These are phyloP conservation scores for Mycosarcoma maydis DNA, from an alignment of 1,284 basidiomycete species.

Conservation along the genomic window DNA sequence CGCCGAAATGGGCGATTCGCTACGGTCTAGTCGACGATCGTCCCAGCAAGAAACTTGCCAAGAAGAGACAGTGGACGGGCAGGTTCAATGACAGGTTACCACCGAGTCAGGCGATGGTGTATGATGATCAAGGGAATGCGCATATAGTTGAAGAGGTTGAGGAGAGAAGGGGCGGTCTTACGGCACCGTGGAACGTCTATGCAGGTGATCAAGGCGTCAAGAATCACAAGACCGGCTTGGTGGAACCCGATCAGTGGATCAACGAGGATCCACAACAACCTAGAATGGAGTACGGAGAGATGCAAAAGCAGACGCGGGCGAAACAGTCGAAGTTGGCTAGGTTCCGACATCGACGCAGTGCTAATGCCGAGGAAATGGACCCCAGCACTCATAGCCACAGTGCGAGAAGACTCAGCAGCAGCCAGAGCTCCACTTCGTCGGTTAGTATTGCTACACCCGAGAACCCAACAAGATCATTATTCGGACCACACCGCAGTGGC, in stretches of 20 bases:
- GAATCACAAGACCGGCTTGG: constrained; percentile 19
- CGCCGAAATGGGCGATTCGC: constrained; percentile 56
- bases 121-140: constrained; percentile 54
- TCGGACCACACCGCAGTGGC: background rate
- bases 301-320: no score
- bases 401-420: constrained; percentile 2
- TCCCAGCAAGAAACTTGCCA: constrained; percentile 24
- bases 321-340: constrained; percentile 7
- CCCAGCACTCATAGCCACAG: background rate
- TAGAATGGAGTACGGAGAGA: constrained; percentile 1
- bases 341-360: constrained; percentile 3
- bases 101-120: constrained; percentile 30
- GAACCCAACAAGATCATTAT: constrained; percentile 1
- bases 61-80: constrained; percentile 49
- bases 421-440: constrained; percentile 7
- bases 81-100: constrained; percentile 43
- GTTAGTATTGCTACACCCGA: constrained; percentile 12
- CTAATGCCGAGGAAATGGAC: background rate
- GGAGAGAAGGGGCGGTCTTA: background rate
- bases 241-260: constrained; percentile 36
- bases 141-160: constrained; percentile 19
- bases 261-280: constrained; percentile 15
- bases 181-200: constrained; percentile 12
- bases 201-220: background rate
- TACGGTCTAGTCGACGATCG: constrained; percentile 56